These are phyloP conservation scores for Phytopythium oedochilum DNA, from an alignment of 352 stramenopile genomes.

Conservation along the genomic window DNA sequence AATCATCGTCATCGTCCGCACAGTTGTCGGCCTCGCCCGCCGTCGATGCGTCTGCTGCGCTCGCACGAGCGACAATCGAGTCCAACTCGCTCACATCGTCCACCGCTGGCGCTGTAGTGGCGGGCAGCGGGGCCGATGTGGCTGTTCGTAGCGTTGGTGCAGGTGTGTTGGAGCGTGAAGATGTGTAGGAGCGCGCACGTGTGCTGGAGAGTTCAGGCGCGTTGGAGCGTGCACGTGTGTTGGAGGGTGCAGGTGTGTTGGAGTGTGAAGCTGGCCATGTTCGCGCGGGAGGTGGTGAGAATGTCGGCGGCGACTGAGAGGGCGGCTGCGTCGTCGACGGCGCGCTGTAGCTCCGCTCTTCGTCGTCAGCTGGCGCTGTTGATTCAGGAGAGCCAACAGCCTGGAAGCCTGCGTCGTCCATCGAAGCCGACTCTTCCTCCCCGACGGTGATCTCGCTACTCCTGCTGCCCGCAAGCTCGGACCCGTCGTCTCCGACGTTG, in stretches of 20 bases:
- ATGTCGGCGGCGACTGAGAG: background rate
- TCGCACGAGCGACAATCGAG: background rate
- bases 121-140: background rate
- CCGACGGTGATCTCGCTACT: background rate
- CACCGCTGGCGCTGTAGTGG: background rate
- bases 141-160: background rate
- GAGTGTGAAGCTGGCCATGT: background rate
- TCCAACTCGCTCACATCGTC: constrained; percentile 1
- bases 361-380: background rate
- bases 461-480: background rate
- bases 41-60: background rate
- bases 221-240: too few relatives aligned
- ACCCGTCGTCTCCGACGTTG: background rate
- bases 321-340: background rate
- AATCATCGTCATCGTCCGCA: background rate
- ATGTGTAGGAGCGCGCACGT: too few relatives aligned
- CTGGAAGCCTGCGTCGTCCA: background rate
- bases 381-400: background rate
- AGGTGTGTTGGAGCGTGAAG: background rate
- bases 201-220: too few relatives aligned
- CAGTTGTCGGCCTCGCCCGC: background rate
- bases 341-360: background rate
- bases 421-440: background rate
- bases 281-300: background rate
- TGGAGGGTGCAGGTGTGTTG: background rate